Base-by-base conservation (phyloP, 2,329 filamentous ascomycete species). In the Dactylellina parvicollis region DNA sequence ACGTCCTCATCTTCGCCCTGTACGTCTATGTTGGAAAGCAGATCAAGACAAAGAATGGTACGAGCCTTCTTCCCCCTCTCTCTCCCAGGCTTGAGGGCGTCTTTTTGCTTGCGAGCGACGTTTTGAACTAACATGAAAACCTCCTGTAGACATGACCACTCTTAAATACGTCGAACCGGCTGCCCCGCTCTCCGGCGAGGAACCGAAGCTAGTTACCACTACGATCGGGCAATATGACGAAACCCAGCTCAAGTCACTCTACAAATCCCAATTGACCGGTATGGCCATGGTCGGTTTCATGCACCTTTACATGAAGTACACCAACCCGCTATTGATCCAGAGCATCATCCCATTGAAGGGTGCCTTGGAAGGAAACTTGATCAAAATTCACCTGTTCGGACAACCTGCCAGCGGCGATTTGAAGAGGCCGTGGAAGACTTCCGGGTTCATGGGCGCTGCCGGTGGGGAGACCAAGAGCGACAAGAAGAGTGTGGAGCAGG, bases 301-400 rank as follows among this genome's bases (percentile, higher is more conserved):
- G 94, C 95, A 99, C 85, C 77, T 99, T 75, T 99, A 98, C 89
- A 91, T 99, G 86, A 93, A 97, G 83, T 99, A 98, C 89, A 98
- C 93, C 84, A 99, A 98, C 88, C 95, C 95, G 42, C 91, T 99
- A 56, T 85, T 97, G 79, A 96, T 99, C 84, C 95, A 99, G 88
- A 96, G 91, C 82, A 96, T 99, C 84, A 95, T 99, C 80, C 95
- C 95, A 32, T 86, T 98, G 82, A 99, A 99, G 89, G 87, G 90
- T 80, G 94, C 92, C 47, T 87, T 99, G 82, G 95, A 99, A 86
- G 87, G 90, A 84, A 98, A 97, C 86, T 85, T 97, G 79, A 87
- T 95, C 85, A 97, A 98, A 88, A 94, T 99, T 80, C 91, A 98
- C 83, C 78, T 99, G 76, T 90, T 93, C 76, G 93, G 93, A 79